A percentile compares a stretch with the other conserved stretches of the same genome.
These are phyloP conservation scores for Amphibolis antarctica DNA, from an alignment of 106 monocot genomes.

Conservation along the genomic window DNA sequence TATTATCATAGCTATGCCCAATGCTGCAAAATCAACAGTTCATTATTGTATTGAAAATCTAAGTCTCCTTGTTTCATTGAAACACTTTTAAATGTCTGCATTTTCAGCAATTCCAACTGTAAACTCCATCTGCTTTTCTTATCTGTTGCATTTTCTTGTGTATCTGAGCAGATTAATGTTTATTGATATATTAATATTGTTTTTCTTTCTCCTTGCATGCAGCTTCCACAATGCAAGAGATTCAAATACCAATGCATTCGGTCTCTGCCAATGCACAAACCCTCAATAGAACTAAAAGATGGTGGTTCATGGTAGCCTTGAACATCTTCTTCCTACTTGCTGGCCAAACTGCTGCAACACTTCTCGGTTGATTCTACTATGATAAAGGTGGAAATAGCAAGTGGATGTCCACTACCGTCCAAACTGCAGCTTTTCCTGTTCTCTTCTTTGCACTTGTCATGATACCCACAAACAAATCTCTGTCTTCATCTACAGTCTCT, in stretches of 20 bases:
- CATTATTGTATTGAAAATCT: too few species aligned
- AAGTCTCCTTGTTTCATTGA: too few species aligned
- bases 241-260: neutral
- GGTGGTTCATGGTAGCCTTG: conserved; percentile 20
- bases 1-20: too few species aligned
- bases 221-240: neutral
- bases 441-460: conserved; percentile 11
- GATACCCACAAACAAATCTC: neutral
- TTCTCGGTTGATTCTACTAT: conserved; percentile 24
- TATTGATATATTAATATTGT: neutral
- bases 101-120: too few species aligned
- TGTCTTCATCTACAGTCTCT: neutral
- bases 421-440: conserved; percentile 18
- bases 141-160: too few species aligned
- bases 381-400: conserved; percentile 21
- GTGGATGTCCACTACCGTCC: conserved; percentile 25
- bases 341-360: conserved; percentile 18
- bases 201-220: neutral
- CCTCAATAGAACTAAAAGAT: conserved; percentile 5
- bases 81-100: too few species aligned
- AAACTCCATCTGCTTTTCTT: too few species aligned
- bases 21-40: too few species aligned
- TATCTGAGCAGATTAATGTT: too few species aligned
- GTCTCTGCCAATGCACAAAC: neutral
- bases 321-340: conserved; percentile 17